Base-by-base conservation (phyloP, 495 filamentous ascomycete genomes). In the Tuber brumale region DNA sequence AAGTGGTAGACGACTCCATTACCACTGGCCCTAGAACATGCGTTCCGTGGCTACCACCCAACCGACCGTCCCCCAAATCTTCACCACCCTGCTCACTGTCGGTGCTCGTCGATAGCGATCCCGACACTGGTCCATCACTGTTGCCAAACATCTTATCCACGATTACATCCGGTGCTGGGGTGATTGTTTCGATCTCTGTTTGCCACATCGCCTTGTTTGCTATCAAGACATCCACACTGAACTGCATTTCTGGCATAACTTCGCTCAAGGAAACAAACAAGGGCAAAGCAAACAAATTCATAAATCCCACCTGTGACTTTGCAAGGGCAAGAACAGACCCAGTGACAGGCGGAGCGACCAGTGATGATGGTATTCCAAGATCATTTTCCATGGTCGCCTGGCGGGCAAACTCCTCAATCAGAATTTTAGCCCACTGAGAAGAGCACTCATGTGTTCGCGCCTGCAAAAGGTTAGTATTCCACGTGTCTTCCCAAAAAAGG, bases 351-450 rank as follows among this genome's bases (percentile, higher is more conserved):
- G 91, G 91, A 2, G 93, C 91, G 80, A 96, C 92, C 3, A 98
- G 87, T 37, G 94, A 93, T 2, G 94, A 93, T 70, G 91, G 89
- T 81, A 98, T 96, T 12, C 90, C 89, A 21, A 97, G 88, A 82
- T 96, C 93, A 71, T 85, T 87, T 84, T 99, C 95, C 93, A 98
- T 97, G 35, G 90, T 86, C 39, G 93, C 94, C 85, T 99, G 95
- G 71, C 94, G 90, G 31, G 94, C 90, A 80, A 97, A 97, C 82
- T 99, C 95, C 74, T 97, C 93, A 74, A 95, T 94, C 46, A 99
- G 86, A 71, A 95, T 94, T 82, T 89, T 88, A 73, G 95, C 95
- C 95, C 95, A 99, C 81, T 90, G 87, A 35, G 91, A 86, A 35
- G 95, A 95, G 45, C 93, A 88, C 46, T 91, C 88, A 85, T 94